Base-by-base conservation (phyloP, 2,329 filamentous ascomycete species). In the Raffaelea ambrosiae region DNA sequence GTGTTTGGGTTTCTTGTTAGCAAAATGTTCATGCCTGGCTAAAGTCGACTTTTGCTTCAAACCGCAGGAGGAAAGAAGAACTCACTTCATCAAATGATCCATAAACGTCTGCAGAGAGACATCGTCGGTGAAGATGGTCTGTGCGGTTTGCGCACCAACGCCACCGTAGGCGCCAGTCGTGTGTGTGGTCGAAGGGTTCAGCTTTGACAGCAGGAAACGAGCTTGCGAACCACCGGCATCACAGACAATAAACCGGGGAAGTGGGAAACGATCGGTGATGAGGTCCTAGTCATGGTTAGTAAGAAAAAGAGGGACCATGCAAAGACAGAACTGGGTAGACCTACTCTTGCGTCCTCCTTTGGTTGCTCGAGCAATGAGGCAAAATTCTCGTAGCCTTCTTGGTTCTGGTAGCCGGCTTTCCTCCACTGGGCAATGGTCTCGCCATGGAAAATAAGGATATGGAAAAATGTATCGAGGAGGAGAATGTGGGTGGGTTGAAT, bases 61-160 rank as follows among this genome's bases (percentile, higher is more conserved):
- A 7, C 7, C 26, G 26, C 7, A 14, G 14, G 29, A n/a, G n/a
- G n/a, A n/a, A n/a, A n/a, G 23, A 22, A 14, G 20, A 49, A 75
- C 84, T 69, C 74, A 90, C 88, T 98, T 98, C 93, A 98, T 98
- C 64, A 98, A 73, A 69, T 97, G 90, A 61, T 98, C 93, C 93
- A 98, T 98, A 64, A 98, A 98, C 1, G 91, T 97, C 68, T 97
- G 91, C 62, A 98, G 72, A 47, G 89, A 96, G 47, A 98, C 93
- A 66, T 98, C 93, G 61, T 98, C 93, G 1, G 93, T 98, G 70
- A 98, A 98, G 59, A 98, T 98, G 5, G 93, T 98, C 68, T 98
- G 93, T 9, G 91, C 90, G 42, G 86, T 90, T 61, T 91, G 87
- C 3, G 79, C 77, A 26, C 86, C 82, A 43, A 91, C 86, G 52